Evolutionary conservation across 116 monocot genomes (phyloP), one percentile per base, ranked within the genome.

Genomic region (Posidonia oceanica): DNA sequence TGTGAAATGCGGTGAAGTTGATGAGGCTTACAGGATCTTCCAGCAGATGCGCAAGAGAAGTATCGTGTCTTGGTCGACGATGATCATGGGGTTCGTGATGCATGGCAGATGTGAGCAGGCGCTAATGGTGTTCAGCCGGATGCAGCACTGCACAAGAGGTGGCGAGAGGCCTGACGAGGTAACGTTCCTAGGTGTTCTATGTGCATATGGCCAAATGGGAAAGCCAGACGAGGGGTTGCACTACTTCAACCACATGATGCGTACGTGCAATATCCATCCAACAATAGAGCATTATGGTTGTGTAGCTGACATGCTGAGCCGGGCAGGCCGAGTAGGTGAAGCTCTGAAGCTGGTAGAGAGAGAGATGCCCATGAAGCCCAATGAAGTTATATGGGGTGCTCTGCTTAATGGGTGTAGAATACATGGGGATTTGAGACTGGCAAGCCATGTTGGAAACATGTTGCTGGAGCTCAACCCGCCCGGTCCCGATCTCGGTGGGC

Each of bases 381-480:
- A 83, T 60, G 83, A 74, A 2, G 79, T 79, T 3, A 42, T 89
- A 18, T 89, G 89, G 89, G 58, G 89, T 67, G 77, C 80, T 7
- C 39, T 89, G 75, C 72, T 89, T 6, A 79, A 80, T 29, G 71
- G 85, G 4, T 89, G 86, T 64, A 68, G 77, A 4, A 81, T 83
- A 73, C 80, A 77, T 61, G 81, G 78, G 63, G 57, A 69, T 44
- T 59, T 86, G 15, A 71, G 36, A 0, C 20, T 83, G 3, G 89
- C 79, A 3, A 77, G 78, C 76, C 52, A 56, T 17, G 81, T 75
- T 13, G 70, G 70, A 73, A 36, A 71, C 8, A 71, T 56, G 69
- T 66, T 89, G 14, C 54, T 52, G 23, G 36, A 72, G 62, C 37
- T 89, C 52, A 80, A 83, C 36, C 85, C 80, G 3, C 79, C 77